These are phyloP conservation scores for Amphirosellinia nigrospora DNA, from an alignment of 495 filamentous ascomycete genomes.

Conservation along the genomic window DNA sequence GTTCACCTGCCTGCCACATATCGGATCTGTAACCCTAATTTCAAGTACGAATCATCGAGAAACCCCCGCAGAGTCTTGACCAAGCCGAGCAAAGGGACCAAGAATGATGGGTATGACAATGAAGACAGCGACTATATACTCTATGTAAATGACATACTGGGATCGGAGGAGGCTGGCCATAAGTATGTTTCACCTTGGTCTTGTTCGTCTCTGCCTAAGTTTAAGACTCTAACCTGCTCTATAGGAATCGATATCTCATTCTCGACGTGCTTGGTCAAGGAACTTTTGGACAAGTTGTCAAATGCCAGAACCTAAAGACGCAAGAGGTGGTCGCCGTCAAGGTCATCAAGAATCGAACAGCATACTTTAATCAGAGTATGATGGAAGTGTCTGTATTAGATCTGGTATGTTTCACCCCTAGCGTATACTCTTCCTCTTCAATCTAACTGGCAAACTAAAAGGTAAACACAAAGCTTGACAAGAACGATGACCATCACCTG, in stretches of 20 bases:
- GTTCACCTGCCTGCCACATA: constrained; percentile 94
- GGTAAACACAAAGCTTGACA: constrained; percentile 98
- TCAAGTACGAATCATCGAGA: constrained; percentile 99
- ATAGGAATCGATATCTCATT: constrained; percentile 95
- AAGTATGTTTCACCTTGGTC: constrained; percentile 66
- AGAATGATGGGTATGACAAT: constrained; percentile 99
- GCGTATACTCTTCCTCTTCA: not conserved
- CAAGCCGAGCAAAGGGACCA: constrained; percentile 98
- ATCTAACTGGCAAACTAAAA: constrained; percentile 49
- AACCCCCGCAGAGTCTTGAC: constrained; percentile 96
- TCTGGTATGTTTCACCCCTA: constrained; percentile 64
- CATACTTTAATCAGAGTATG: constrained; percentile 99
- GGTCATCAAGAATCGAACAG: constrained; percentile 98
- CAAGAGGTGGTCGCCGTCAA: constrained; percentile 99
- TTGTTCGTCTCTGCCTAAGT: not conserved
- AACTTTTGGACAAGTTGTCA: constrained; percentile 99
- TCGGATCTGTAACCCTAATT: constrained; percentile 95
- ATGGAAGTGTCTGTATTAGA: constrained; percentile 99
- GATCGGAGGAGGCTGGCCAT: constrained; percentile 96
- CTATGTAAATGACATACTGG: constrained; percentile 98
- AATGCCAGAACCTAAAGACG: constrained; percentile 98
- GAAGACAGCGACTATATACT: constrained; percentile 99
- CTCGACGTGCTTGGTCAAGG: constrained; percentile 97
- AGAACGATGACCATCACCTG: constrained; percentile 98
- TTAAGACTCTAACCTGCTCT: constrained; percentile 8